A percentile compares a stretch with the other conserved stretches of the same genome.
Conservation (phyloP, 768 basidiomycete species). For the Suillus tomentosus region DNA sequence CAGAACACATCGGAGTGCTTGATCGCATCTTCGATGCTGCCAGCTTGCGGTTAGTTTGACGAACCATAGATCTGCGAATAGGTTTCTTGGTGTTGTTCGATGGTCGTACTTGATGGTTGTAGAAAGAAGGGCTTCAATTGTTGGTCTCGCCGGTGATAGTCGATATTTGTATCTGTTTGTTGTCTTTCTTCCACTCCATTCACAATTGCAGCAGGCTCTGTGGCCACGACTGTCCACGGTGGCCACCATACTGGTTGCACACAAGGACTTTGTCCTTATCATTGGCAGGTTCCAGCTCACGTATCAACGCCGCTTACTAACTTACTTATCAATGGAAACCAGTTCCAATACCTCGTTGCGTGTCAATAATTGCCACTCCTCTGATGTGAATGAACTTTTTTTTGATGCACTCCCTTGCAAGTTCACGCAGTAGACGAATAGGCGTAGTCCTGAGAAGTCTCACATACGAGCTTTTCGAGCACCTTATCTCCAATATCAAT, state of each 20-base stretch:
- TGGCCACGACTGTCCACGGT: background rate
- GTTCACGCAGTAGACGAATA: background rate
- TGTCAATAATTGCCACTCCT: background rate
- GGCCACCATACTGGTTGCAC: background rate
- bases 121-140: background rate
- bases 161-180: conserved; percentile 12
- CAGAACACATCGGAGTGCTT: conserved; percentile 23
- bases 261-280: background rate
- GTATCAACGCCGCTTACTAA: background rate
- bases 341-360: background rate
- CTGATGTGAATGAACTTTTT: background rate
- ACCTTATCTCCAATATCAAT: background rate
- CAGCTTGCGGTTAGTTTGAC: conserved; percentile 23
- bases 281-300: background rate
- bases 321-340: too few species aligned
- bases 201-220: too few species aligned
- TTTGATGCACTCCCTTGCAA: background rate
- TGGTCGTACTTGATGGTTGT: conserved; percentile 4
- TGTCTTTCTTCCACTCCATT: background rate
- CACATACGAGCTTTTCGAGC: background rate
- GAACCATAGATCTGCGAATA: conserved; percentile 19
- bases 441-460: background rate
- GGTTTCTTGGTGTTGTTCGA: conserved; percentile 13
- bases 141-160: background rate
- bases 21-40: conserved; percentile 31